phyloP scores from a whole-genome alignment of 768 basidiomycete genomes.

The Crepidotus variabilis region DNA sequence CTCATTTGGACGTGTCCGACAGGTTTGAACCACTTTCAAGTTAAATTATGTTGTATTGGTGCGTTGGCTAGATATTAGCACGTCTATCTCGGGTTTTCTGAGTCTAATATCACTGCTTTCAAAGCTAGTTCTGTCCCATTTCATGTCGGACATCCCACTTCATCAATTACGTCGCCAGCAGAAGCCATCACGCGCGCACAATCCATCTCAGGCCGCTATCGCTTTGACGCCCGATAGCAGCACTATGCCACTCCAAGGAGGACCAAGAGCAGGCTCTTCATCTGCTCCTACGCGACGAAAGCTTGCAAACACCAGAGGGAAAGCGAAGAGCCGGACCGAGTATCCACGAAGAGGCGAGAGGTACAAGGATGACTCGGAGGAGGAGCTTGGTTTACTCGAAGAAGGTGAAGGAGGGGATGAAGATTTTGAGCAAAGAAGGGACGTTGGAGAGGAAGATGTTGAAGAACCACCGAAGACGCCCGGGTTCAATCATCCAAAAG shows the following conservation, averaged over 20 bases:
- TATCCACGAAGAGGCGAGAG: constrained; percentile 30
- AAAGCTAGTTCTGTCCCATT: constrained; percentile 14
- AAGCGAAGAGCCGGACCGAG: neutral
- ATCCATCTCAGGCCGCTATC: constrained; percentile 12
- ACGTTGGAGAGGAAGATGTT: constrained; percentile 17
- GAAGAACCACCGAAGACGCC: constrained; percentile 23
- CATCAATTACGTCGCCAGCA: constrained; percentile 45
- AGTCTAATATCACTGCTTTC: too few relatives aligned
- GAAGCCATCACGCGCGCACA: constrained; percentile 14
- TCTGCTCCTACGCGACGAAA: constrained; percentile 22
- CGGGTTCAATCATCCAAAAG: constrained; percentile 36
- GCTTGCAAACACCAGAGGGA: constrained; percentile 33
- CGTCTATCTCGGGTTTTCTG: too few relatives aligned
- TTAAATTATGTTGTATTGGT: too few relatives aligned
- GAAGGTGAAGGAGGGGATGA: constrained; percentile 5
- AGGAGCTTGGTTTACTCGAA: constrained; percentile 16
- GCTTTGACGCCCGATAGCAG: constrained; percentile 18
- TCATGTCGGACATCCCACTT: constrained; percentile 75
- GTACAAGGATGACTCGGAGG: constrained; percentile 64
- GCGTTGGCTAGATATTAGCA: too few relatives aligned
- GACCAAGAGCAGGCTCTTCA: constrained; percentile 24
- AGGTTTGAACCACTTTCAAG: too few relatives aligned
- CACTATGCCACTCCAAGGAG: constrained; percentile 24
- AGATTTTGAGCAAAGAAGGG: neutral
- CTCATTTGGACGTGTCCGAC: too few relatives aligned